These are phyloP conservation scores for Yarrowia alimentaria DNA, from an alignment of 805 yeast species.

Conservation along the genomic window DNA sequence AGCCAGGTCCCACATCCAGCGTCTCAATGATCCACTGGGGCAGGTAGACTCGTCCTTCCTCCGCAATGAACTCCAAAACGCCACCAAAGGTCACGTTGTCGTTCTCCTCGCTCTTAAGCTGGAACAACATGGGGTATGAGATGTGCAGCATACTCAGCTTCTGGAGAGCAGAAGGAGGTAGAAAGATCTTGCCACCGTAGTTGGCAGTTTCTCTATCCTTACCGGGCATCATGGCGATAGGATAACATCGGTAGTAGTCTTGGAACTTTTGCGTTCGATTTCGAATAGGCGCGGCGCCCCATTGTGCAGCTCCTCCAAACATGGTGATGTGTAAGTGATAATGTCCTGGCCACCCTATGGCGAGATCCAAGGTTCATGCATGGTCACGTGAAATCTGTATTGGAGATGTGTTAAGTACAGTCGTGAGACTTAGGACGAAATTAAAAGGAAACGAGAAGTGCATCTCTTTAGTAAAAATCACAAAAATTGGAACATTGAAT, in stretches of 20 bases:
- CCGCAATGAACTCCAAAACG: slow-evolving; percentile 93
- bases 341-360: neutral
- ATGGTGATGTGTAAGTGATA: neutral
- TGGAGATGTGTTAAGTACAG: no score
- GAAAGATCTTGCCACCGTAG: slow-evolving; percentile 91
- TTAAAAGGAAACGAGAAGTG: no score
- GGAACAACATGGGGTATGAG: slow-evolving; percentile 94
- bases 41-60: slow-evolving; percentile 90
- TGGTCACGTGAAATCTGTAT: no score
- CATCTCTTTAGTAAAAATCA: no score
- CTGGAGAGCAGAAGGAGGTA: slow-evolving; percentile 90
- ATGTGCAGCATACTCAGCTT: slow-evolving; percentile 85
- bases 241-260: slow-evolving; percentile 89
- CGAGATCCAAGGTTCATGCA: no score
- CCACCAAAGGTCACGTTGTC: slow-evolving; percentile 77
- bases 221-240: slow-evolving; percentile 85
- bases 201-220: slow-evolving; percentile 66
- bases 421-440: no score
- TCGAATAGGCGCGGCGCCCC: slow-evolving; percentile 26
- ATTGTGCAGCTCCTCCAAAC: slow-evolving; percentile 27
- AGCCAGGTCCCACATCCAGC: slow-evolving; percentile 69
- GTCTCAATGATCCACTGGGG: slow-evolving; percentile 97
- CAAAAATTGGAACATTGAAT: no score
- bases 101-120: slow-evolving; percentile 65
- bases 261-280: slow-evolving; percentile 52